These are phyloP conservation scores for Dactylellina sp. DNA, from an alignment of 2,329 filamentous ascomycete genomes.

Conservation along the genomic window DNA sequence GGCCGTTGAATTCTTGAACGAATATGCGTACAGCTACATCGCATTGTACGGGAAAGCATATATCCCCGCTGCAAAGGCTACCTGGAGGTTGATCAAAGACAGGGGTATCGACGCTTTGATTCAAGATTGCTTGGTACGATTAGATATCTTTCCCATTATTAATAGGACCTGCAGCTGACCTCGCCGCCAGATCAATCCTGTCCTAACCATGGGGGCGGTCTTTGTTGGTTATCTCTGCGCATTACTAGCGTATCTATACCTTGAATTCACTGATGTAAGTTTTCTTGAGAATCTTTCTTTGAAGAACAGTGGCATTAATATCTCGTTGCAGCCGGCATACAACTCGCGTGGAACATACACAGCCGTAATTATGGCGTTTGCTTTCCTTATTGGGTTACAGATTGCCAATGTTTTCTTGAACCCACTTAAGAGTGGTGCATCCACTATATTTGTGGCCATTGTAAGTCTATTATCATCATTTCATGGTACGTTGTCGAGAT, in stretches of 20 bases:
- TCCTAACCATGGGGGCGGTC: conserved; percentile 78
- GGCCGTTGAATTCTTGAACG: conserved; percentile 88
- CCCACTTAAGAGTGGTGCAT: conserved; percentile 86
- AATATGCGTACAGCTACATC: conserved; percentile 92
- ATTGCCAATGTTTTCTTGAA: conserved; percentile 90
- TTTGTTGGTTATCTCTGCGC: conserved; percentile 87
- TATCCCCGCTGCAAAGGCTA: conserved; percentile 85
- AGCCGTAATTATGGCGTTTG: conserved; percentile 81
- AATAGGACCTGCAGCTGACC: background rate
- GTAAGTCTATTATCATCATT: conserved; percentile 66
- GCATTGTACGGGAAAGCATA: conserved; percentile 92
- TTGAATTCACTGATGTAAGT: conserved; percentile 82
- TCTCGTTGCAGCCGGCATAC: conserved; percentile 19
- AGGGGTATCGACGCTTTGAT: conserved; percentile 90
- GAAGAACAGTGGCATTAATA: conserved; percentile 1
- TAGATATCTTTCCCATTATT: background rate
- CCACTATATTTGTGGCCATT: conserved; percentile 88
- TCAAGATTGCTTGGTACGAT: conserved; percentile 77
- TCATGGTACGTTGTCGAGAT: conserved; percentile 15
- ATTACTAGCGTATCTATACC: conserved; percentile 85
- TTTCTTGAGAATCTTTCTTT: conserved; percentile 72
- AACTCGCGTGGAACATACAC: conserved; percentile 70
- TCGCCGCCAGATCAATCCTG: conserved; percentile 65
- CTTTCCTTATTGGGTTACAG: conserved; percentile 90
- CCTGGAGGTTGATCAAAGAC: conserved; percentile 89